Percentiles rank a stretch among this genome's conserved stretches.
phyloP scores from a whole-genome alignment of 2,329 filamentous ascomycete genomes.

The Dothideomycetes sp. region DNA sequence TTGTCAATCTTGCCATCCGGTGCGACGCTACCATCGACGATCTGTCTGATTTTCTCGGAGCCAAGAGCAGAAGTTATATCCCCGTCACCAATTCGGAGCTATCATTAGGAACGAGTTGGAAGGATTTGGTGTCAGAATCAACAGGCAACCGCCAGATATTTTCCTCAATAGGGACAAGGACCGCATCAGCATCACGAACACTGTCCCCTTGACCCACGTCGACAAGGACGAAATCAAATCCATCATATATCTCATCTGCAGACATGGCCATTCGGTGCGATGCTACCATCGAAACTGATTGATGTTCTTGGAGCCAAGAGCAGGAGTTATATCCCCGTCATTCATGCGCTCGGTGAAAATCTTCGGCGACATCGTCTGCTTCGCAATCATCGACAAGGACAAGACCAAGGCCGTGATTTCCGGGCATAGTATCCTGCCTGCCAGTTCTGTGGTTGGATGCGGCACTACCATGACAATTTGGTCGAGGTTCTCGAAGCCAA shows the following conservation, averaged over 20 bases:
- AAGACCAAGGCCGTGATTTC: too few species aligned
- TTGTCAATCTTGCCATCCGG: slow-evolving; percentile 92
- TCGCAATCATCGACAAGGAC: too few species aligned
- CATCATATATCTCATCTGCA: slow-evolving; percentile 93
- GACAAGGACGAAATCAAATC: slow-evolving; percentile 95
- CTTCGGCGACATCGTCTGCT: too few species aligned
- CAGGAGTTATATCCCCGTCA: slow-evolving; percentile 94
- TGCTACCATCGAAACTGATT: slow-evolving; percentile 93
- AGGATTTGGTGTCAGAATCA: slow-evolving; percentile 94
- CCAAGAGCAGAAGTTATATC: slow-evolving; percentile 90
- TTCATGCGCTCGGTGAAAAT: slow-evolving; percentile 97
- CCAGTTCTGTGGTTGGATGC: too few species aligned
- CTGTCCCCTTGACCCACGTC: slow-evolving; percentile 83
- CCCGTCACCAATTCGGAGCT: slow-evolving; percentile 98
- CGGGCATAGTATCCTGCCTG: too few species aligned
- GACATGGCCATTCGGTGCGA: slow-evolving; percentile 98
- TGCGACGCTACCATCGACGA: slow-evolving; percentile 98
- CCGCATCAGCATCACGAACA: slow-evolving; percentile 91
- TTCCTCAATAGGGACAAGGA: slow-evolving; percentile 99
- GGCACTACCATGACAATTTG: too few species aligned
- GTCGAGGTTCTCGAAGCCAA: too few species aligned
- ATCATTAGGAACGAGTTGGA: slow-evolving; percentile 85
- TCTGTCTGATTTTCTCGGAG: slow-evolving; percentile 89
- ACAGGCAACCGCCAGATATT: slow-evolving; percentile 95
- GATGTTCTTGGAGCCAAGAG: slow-evolving; percentile 91